Percentiles rank a stretch among this genome's conserved stretches.
These are phyloP conservation scores for Allomyces arbusculus DNA, from an alignment of 192 early-diverging fungal species.

Conservation along the genomic window DNA sequence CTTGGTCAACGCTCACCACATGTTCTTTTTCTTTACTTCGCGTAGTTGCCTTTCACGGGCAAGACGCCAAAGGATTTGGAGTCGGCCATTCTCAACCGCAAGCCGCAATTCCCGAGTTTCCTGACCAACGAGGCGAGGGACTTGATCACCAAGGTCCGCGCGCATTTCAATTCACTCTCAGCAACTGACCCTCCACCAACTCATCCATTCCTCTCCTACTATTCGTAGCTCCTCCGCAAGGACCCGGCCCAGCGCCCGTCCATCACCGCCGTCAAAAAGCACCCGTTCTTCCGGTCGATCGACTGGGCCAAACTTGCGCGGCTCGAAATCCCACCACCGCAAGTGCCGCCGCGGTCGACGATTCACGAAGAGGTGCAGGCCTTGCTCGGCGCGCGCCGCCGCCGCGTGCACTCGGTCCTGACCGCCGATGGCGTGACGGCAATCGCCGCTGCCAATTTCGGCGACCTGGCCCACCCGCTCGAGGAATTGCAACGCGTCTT, in stretches of 20 bases:
- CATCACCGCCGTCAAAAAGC: background rate
- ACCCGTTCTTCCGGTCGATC: background rate
- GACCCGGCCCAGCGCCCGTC: background rate
- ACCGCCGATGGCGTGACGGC: background rate
- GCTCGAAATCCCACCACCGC: background rate
- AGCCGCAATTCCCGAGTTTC: slow-evolving; percentile 57
- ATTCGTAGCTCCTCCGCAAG: background rate
- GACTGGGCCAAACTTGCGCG: background rate
- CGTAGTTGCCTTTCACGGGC: slow-evolving; percentile 50
- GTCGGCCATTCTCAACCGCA: slow-evolving; percentile 66
- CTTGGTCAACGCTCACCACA: no score
- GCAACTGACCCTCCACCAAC: no score
- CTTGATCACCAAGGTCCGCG: slow-evolving; percentile 35
- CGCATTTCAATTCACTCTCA: no score
- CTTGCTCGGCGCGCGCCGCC: background rate
- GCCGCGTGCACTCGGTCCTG: background rate
- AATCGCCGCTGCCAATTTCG: background rate
- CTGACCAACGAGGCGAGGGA: slow-evolving; percentile 59
- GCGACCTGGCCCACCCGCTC: background rate
- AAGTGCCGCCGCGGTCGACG: background rate
- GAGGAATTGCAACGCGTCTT: background rate
- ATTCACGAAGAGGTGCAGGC: background rate
- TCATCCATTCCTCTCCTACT: no score
- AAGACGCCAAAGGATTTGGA: slow-evolving; percentile 60
- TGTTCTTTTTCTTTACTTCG: no score